A percentile compares a stretch with the other conserved stretches of the same genome.
Conservation (phyloP, 768 basidiomycete species). For the Calvatia gigantea region DNA sequence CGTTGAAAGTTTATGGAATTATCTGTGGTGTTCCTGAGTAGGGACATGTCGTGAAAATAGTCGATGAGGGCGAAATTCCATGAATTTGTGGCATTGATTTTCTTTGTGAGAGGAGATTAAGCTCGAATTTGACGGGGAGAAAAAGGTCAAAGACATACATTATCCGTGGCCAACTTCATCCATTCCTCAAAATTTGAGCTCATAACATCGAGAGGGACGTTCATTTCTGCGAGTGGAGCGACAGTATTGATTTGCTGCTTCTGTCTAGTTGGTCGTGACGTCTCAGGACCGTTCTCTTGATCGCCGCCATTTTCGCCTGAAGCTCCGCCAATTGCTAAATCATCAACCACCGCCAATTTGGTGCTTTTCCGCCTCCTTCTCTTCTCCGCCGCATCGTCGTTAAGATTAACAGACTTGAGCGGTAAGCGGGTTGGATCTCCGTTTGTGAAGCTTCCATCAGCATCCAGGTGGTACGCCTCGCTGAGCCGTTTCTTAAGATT, state of each 20-base stretch:
- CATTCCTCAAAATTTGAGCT: constrained; percentile 95
- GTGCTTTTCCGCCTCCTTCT: constrained; percentile 77
- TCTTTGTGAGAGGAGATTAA: constrained; percentile 46
- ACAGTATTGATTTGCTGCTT: constrained; percentile 64
- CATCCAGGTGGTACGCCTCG: constrained; percentile 47
- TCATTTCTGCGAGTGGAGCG: constrained; percentile 52
- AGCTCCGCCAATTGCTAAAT: constrained; percentile 48
- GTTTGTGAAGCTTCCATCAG: constrained; percentile 39
- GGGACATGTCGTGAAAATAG: constrained; percentile 98
- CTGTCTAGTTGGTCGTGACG: constrained; percentile 48
- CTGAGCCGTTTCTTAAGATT: constrained; percentile 57
- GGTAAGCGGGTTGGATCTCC: constrained; percentile 32
- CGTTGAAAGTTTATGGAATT: constrained; percentile 99
- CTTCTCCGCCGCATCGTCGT: constrained; percentile 88
- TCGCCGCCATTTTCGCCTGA: constrained; percentile 39
- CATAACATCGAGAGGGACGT: constrained; percentile 79
- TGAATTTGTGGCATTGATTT: constrained; percentile 97
- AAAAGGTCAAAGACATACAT: constrained; percentile 67
- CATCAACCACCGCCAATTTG: constrained; percentile 56
- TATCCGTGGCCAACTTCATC: constrained; percentile 99
- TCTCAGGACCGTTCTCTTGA: constrained; percentile 37
- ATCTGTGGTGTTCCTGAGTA: constrained; percentile 87
- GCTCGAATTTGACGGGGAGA: neutral
- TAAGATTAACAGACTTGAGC: constrained; percentile 53
- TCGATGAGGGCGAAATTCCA: constrained; percentile 99